Evolutionary conservation across 108 stramenopile species (phyloP), one percentile per base, ranked within the genome.

Genomic region (Schizochytrium sp.): DNA sequence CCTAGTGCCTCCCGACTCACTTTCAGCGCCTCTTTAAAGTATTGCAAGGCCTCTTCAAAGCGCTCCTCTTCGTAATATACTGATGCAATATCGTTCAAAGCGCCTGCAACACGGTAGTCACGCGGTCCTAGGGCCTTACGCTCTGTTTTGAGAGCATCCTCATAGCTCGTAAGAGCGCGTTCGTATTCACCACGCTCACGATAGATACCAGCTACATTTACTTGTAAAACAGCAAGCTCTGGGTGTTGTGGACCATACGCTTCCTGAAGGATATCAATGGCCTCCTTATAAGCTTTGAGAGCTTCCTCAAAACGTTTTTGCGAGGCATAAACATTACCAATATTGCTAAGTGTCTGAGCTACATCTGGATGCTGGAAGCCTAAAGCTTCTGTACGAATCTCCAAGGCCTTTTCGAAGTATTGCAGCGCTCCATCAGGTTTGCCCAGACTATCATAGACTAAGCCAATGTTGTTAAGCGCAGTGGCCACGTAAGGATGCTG

Each of bases 61-160:
- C 28, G 28, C 28, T 28, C 28, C 28, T 28, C 28, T 28, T 28
- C 28, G 28, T 28, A 28, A 0, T 60, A 60, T 1, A 60, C 59
- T 17, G 59, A 17, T n/a, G 59, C 59, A 60, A 60, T 60, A n/a
- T 60, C 28, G 64, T 69, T 69, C 42, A 89, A 72, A n/a, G 41
- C 47, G 17, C 45, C 53, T 88, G 88, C 88, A 69, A 88, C 42
- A 44, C 53, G 45, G 17, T 41, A 72, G 4, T 72, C 13, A 40
- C 69, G 2, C 10, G 4, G 44, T 40, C 88, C 72, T 45, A 12
- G 45, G 12, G 1, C 72, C 3, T 72, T n/a, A 46, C 72, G 41
- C 3, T 40, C n/a, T 28, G 72, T 72, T 4, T 19, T 38, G 28
- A 88, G 69, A 41, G 72, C 88, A 46, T n/a, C 72, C 4, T 47